Evolutionary conservation across 1,139 yeast genomes (phyloP).

Genomic region (Eremothecium gossypii): DNA sequence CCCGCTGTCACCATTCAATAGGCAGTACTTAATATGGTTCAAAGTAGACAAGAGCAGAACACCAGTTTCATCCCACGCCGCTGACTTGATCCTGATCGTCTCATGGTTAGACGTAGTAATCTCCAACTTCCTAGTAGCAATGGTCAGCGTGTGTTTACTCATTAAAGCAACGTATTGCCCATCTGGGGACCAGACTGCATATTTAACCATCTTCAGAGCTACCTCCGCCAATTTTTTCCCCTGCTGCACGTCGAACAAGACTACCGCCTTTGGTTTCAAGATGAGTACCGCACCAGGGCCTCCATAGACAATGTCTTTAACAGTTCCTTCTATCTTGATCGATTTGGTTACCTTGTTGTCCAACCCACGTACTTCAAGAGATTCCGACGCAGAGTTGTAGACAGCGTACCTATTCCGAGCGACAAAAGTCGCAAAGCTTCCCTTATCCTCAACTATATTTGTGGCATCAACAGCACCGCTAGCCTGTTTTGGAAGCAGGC

Average conservation of each 20-base stretch:
- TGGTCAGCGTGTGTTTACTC: conserved; percentile 87
- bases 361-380: conserved; percentile 75
- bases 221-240: conserved; percentile 66
- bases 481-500: conserved; percentile 74
- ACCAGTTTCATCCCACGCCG: conserved; percentile 95
- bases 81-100: conserved; percentile 93
- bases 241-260: conserved; percentile 88
- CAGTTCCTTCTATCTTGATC: conserved; percentile 62
- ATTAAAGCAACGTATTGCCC: conserved; percentile 82
- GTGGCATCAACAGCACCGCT: conserved; percentile 90
- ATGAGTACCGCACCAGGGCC: conserved; percentile 80
- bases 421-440: conserved; percentile 79
- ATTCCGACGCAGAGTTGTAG: conserved; percentile 52
- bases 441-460: conserved; percentile 69
- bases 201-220: conserved; percentile 72
- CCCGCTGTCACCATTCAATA: conserved; percentile 91
- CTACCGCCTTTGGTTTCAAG: conserved; percentile 62
- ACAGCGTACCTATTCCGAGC: conserved; percentile 92
- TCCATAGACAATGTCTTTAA: conserved; percentile 65
- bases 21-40: conserved; percentile 89
- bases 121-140: conserved; percentile 73
- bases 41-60: conserved; percentile 88
- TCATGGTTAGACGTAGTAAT: conserved; percentile 83
- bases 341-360: conserved; percentile 74
- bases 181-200: conserved; percentile 81